Percentiles rank a stretch among this genome's conserved stretches.
Conservation (phyloP, 441 rosid species). For the Metrosideros polymorpha region DNA sequence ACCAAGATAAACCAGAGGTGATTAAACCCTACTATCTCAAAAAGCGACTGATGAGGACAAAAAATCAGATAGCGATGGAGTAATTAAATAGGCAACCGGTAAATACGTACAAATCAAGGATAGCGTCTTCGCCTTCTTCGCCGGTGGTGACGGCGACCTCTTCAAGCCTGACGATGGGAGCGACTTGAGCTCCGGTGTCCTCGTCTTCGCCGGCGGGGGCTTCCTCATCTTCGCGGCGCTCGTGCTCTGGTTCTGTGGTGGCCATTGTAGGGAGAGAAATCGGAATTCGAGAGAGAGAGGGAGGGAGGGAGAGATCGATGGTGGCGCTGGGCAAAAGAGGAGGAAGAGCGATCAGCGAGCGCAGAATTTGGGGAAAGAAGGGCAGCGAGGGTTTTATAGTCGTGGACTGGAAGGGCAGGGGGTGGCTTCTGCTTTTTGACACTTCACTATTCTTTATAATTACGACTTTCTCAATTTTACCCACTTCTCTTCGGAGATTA, state of each 20-base stretch:
- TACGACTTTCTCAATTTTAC: neutral
- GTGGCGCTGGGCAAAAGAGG: neutral
- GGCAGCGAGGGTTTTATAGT: neutral
- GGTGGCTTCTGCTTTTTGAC: neutral
- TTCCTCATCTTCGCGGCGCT: conserved; percentile 58
- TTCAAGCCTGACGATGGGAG: conserved; percentile 81
- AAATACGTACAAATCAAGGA: conserved; percentile 63
- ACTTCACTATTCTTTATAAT: neutral
- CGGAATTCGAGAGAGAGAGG: neutral
- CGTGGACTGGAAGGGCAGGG: neutral
- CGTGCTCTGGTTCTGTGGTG: conserved; percentile 45
- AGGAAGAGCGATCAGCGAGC: neutral
- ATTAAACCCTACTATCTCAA: neutral
- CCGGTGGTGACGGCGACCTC: conserved; percentile 82
- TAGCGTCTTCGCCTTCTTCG: conserved; percentile 78
- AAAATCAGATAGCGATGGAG: neutral
- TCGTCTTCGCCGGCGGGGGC: conserved; percentile 73
- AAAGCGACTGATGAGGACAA: neutral
- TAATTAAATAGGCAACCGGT: neutral
- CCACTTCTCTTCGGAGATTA: neutral
- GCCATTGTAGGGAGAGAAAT: conserved; percentile 31
- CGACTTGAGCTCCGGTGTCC: conserved; percentile 92
- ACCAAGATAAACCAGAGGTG: neutral
- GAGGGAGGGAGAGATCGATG: neutral
- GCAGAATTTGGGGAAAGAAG: neutral